Conservation (phyloP, 208 protist species). For the Leishmania lainsoni region DNA sequence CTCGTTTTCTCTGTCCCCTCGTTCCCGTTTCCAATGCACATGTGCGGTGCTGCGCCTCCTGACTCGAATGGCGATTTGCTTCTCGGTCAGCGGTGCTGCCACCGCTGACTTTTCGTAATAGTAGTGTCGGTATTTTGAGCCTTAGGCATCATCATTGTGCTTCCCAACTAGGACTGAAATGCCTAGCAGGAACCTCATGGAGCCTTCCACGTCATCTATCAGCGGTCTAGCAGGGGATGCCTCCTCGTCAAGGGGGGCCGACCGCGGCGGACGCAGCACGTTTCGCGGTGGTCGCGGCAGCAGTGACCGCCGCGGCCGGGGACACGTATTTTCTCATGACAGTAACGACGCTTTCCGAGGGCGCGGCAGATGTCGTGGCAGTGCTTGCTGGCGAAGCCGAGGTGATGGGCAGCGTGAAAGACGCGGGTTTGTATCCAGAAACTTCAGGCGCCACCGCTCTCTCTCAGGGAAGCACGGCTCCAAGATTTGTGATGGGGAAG, state of each 20-base stretch:
- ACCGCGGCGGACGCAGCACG: neutral
- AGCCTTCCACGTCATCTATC: neutral
- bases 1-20: neutral
- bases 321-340: no score
- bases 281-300: neutral
- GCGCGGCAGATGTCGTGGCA: neutral
- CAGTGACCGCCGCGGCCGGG: neutral
- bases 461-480: constrained; percentile 30
- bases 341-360: neutral
- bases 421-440: constrained; percentile 10
- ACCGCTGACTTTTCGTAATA: neutral
- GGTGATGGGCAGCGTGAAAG: neutral
- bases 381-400: constrained; percentile 7
- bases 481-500: constrained; percentile 18
- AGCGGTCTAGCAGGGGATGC: neutral
- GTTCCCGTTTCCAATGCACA: neutral
- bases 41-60: neutral
- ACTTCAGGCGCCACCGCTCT: constrained; percentile 27
- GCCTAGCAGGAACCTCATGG: neutral
- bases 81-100: neutral
- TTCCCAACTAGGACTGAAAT: neutral
- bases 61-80: no score
- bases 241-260: neutral
- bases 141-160: neutral
- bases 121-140: neutral